These are phyloP conservation scores for Mycoemilia scoparia DNA, from an alignment of 192 early-diverging fungal species.

Conservation along the genomic window DNA sequence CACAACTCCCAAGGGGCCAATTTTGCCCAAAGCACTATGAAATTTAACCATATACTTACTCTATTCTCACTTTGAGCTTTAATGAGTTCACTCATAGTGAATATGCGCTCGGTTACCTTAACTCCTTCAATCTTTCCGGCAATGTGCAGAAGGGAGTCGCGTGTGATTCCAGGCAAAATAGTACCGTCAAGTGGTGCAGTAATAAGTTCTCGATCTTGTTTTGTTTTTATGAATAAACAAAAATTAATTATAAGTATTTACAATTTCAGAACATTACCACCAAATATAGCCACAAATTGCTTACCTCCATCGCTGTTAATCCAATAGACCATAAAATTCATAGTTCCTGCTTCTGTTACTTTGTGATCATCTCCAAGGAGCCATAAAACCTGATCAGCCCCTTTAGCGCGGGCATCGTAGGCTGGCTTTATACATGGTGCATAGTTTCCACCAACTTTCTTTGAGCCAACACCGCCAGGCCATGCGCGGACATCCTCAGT, in stretches of 20 bases:
- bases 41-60: no score
- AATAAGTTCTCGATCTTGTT: conserved; percentile 62
- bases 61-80: no score
- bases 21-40: no score
- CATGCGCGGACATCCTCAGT: conserved; percentile 76
- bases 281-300: no score
- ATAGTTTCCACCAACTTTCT: conserved; percentile 71
- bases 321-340: conserved; percentile 92
- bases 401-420: conserved; percentile 65
- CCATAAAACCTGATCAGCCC: conserved; percentile 93
- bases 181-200: conserved; percentile 90
- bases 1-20: no score
- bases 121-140: conserved; percentile 74
- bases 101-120: conserved; percentile 68
- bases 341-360: conserved; percentile 92
- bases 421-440: conserved; percentile 45
- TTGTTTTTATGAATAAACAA: no score
- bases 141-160: conserved; percentile 77
- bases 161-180: conserved; percentile 89
- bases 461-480: conserved; percentile 90
- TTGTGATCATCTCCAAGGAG: conserved; percentile 74
- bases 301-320: conserved; percentile 60
- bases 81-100: conserved; percentile 69
- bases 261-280: no score
- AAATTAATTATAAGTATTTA: no score